Conservation (phyloP, 768 basidiomycete species). For the Boletus barrowsii region DNA sequence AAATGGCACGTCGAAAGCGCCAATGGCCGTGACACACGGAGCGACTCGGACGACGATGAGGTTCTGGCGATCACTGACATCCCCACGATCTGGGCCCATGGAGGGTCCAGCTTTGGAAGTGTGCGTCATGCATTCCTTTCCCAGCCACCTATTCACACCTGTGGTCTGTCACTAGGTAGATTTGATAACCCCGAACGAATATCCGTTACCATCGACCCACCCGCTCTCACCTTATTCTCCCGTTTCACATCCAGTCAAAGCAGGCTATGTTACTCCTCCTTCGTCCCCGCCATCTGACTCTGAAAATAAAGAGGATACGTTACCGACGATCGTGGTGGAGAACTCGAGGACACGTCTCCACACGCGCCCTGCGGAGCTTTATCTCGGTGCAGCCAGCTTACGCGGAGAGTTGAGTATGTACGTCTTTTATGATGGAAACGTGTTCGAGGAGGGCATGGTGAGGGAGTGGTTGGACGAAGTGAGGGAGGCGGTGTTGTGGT, state of each 20-base stretch:
- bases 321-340: slow-evolving; percentile 14
- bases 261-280: slow-evolving; percentile 2
- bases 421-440: slow-evolving; percentile 44
- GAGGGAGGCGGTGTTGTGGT: slow-evolving; percentile 31
- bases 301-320: not conserved
- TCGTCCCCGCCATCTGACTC: not conserved
- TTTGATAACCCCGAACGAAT: slow-evolving; percentile 32
- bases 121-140: slow-evolving; percentile 3
- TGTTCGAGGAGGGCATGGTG: slow-evolving; percentile 40
- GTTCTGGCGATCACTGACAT: slow-evolving; percentile 4
- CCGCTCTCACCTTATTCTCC: slow-evolving; percentile 22
- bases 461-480: slow-evolving; percentile 50
- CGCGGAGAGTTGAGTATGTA: slow-evolving; percentile 33
- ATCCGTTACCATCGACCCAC: slow-evolving; percentile 29
- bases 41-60: not conserved
- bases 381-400: slow-evolving; percentile 41
- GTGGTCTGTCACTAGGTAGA: slow-evolving; percentile 28
- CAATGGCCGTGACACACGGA: not conserved
- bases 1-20: not conserved
- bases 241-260: slow-evolving; percentile 12
- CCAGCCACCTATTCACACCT: not conserved
- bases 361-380: slow-evolving; percentile 42
- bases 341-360: slow-evolving; percentile 28
- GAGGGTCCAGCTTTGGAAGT: slow-evolving; percentile 30
- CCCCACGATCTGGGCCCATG: slow-evolving; percentile 11